Percentiles rank a stretch among this genome's conserved stretches.
phyloP scores from a whole-genome alignment of 2,329 filamentous ascomycete species.

The Mollisiaceae sp. region DNA sequence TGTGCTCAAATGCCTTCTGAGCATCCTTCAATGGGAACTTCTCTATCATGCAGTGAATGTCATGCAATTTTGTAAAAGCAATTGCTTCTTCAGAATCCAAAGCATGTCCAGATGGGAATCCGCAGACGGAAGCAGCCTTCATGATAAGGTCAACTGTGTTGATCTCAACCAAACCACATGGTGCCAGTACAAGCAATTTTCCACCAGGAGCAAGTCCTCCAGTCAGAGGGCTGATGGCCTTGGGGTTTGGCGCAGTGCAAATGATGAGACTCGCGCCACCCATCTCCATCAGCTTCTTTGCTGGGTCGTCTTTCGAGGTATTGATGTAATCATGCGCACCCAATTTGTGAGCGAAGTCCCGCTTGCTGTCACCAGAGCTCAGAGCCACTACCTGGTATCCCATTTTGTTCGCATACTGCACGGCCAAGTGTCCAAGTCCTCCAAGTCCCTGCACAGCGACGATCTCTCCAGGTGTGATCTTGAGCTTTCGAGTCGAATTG shows the following conservation, averaged over 20 bases:
- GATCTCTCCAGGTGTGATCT: constrained; percentile 56
- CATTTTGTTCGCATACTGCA: constrained; percentile 75
- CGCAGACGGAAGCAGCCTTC: constrained; percentile 65
- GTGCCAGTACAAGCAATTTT: constrained; percentile 64
- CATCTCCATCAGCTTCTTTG: constrained; percentile 56
- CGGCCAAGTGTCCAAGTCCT: constrained; percentile 77
- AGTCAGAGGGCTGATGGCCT: constrained; percentile 58
- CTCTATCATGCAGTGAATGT: constrained; percentile 69
- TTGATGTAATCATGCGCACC: constrained; percentile 67
- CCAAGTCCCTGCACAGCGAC: constrained; percentile 72
- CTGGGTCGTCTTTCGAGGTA: constrained; percentile 56
- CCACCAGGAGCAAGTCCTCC: constrained; percentile 59
- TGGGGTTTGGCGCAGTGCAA: constrained; percentile 65
- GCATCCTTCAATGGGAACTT: constrained; percentile 62
- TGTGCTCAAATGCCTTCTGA: constrained; percentile 40
- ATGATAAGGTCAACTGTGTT: constrained; percentile 49
- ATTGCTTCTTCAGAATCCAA: constrained; percentile 70
- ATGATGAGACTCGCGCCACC: constrained; percentile 68
- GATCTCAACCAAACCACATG: constrained; percentile 52
- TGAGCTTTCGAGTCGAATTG: constrained; percentile 61
- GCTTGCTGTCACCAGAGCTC: constrained; percentile 69
- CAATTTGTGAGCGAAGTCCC: constrained; percentile 65
- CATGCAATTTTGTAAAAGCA: constrained; percentile 64
- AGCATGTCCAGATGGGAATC: constrained; percentile 67
- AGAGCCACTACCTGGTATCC: constrained; percentile 75